These are phyloP conservation scores for Starmera stellimalicola DNA, from an alignment of 1,139 yeast genomes.

Conservation along the genomic window DNA sequence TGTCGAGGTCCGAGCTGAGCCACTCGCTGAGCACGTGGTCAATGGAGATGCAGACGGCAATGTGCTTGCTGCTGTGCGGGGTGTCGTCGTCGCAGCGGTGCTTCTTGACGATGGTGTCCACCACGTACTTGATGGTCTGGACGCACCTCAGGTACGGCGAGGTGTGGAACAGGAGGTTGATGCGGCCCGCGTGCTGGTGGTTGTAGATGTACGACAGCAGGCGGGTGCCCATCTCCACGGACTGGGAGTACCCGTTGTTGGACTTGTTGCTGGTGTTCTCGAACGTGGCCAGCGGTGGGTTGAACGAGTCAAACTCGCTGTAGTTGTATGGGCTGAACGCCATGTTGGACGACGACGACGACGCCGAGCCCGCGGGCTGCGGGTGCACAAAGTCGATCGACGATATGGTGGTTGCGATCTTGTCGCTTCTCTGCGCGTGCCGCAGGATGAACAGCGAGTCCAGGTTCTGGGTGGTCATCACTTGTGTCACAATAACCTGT, in stretches of 20 bases:
- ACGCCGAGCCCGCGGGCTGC: background rate
- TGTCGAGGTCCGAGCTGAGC: constrained; percentile 27
- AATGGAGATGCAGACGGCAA: constrained; percentile 18
- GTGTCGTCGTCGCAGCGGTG: constrained; percentile 4
- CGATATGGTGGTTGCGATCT: constrained; percentile 17
- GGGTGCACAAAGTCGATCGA: constrained; percentile 12
- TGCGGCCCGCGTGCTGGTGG: constrained; percentile 7
- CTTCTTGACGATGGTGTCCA: constrained; percentile 13
- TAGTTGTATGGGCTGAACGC: constrained; percentile 2
- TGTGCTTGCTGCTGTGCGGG: constrained; percentile 1
- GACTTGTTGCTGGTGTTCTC: constrained; percentile 17
- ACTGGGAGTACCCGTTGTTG: constrained; percentile 18
- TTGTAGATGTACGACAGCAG: constrained; percentile 12
- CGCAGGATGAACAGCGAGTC: constrained; percentile 18
- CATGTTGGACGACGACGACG: background rate
- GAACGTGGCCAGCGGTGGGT: constrained; percentile 16
- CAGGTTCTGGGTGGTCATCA: constrained; percentile 3
- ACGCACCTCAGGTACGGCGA: constrained; percentile 19
- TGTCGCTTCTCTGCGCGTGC: constrained; percentile 19
- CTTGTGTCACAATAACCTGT: no score
- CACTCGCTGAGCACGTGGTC: constrained; percentile 31
- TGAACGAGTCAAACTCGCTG: constrained; percentile 11
- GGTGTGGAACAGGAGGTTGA: constrained; percentile 16
- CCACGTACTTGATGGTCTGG: constrained; percentile 16
- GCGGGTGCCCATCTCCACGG: constrained; percentile 15